These are phyloP conservation scores for Delitschia confertaspora DNA, from an alignment of 495 filamentous ascomycete species.

Conservation along the genomic window DNA sequence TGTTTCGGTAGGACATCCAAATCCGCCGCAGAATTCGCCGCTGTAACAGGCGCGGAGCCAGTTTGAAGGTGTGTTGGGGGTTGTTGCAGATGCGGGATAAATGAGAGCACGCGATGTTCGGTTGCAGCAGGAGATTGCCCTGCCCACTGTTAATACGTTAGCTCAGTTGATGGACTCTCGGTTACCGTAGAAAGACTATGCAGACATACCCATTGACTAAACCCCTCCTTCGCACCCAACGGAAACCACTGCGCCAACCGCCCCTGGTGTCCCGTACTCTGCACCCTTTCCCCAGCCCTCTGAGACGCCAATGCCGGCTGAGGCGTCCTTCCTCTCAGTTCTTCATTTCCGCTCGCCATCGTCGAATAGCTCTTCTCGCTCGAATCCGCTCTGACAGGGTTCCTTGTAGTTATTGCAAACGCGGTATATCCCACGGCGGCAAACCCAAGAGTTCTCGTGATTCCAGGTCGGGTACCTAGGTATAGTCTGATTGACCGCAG, in stretches of 20 bases:
- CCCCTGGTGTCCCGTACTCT: constrained; percentile 21
- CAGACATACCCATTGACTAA: constrained; percentile 76
- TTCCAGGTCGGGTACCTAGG: background rate
- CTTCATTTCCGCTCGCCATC: constrained; percentile 31
- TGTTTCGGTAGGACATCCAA: constrained; percentile 37
- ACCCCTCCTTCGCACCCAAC: constrained; percentile 81
- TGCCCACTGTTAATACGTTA: constrained; percentile 56
- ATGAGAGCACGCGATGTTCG: constrained; percentile 82
- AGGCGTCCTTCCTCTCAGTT: constrained; percentile 35
- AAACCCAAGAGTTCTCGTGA: constrained; percentile 16
- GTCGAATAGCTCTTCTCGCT: constrained; percentile 20
- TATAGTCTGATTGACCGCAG: constrained; percentile 19
- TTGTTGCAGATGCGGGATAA: constrained; percentile 73
- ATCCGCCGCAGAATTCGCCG: constrained; percentile 29
- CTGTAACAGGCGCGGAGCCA: constrained; percentile 43
- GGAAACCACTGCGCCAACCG: constrained; percentile 54
- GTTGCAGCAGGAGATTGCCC: constrained; percentile 70
- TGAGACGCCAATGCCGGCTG: constrained; percentile 47
- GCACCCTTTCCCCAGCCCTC: constrained; percentile 40
- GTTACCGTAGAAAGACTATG: too few species aligned
- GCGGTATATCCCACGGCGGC: constrained; percentile 11
- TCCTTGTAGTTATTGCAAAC: constrained; percentile 4
- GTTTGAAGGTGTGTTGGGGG: constrained; percentile 63
- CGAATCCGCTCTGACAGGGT: constrained; percentile 16
- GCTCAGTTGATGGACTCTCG: too few species aligned